A percentile compares a stretch with the other conserved stretches of the same genome.
phyloP scores from a whole-genome alignment of 1,284 basidiomycete species.

The Schizophyllum commune region DNA sequence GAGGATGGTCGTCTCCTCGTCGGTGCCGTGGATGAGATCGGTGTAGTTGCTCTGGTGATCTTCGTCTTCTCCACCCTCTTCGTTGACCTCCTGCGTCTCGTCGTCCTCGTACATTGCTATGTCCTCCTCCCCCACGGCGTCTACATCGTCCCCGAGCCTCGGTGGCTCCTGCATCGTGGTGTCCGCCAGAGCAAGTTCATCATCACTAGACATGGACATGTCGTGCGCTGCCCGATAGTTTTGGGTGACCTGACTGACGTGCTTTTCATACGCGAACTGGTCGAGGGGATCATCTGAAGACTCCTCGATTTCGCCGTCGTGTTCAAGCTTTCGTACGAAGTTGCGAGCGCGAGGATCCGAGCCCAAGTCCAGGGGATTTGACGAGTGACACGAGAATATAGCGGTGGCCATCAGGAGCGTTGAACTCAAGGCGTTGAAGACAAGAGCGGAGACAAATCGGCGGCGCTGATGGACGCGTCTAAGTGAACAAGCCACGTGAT shows the following conservation, averaged over 20 bases:
- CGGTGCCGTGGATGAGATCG: constrained; percentile 30
- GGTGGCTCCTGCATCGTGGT: background rate
- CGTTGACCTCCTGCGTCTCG: background rate
- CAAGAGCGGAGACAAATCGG: background rate
- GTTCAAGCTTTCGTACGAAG: background rate
- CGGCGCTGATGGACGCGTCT: background rate
- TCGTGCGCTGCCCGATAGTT: background rate
- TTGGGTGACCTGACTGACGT: background rate
- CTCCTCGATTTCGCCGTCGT: background rate
- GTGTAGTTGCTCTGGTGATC: background rate
- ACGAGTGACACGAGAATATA: background rate
- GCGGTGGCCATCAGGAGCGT: background rate
- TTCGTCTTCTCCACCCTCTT: background rate
- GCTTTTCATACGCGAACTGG: background rate
- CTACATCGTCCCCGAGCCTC: background rate
- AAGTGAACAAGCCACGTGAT: background rate
- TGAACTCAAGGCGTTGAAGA: background rate
- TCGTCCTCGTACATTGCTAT: background rate
- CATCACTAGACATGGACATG: background rate
- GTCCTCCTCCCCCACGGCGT: background rate
- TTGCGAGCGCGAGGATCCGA: background rate
- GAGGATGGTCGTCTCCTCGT: constrained; percentile 51
- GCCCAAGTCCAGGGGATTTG: background rate
- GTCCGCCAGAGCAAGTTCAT: background rate
- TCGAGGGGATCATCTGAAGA: background rate